Percentiles rank a stretch among this genome's conserved stretches.
Evolutionary conservation across 2,329 filamentous ascomycete genomes (phyloP).

Genomic region (Rutstroemia sp.): DNA sequence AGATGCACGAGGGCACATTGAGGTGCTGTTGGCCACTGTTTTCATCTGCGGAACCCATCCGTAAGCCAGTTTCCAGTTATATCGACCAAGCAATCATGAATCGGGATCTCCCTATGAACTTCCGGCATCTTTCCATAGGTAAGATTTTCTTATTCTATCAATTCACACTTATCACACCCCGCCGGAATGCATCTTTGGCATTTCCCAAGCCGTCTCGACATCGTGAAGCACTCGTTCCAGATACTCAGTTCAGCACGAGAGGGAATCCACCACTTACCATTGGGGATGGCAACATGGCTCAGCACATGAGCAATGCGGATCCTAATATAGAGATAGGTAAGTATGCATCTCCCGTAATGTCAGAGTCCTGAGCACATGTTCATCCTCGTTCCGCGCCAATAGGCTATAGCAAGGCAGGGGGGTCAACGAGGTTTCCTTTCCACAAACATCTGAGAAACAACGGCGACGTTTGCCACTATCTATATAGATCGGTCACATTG

Average conservation of each 20-base stretch:
- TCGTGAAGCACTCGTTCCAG: too few species aligned
- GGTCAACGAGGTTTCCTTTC: neutral
- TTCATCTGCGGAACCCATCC: too few species aligned
- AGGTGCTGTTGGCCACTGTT: too few species aligned
- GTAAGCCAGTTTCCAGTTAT: too few species aligned
- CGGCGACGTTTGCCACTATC: neutral
- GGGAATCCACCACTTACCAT: neutral
- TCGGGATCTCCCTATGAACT: too few species aligned
- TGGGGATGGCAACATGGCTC: neutral
- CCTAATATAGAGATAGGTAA: neutral
- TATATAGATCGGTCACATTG: constrained; percentile 4
- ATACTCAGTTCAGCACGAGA: neutral
- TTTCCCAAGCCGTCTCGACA: too few species aligned
- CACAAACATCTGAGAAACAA: neutral
- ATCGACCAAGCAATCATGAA: too few species aligned
- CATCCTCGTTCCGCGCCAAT: neutral
- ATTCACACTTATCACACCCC: too few species aligned
- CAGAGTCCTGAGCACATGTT: neutral
- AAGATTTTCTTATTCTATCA: too few species aligned
- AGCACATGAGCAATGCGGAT: neutral
- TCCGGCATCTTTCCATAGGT: too few species aligned
- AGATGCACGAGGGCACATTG: too few species aligned
- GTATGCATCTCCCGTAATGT: neutral
- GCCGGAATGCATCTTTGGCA: neutral
- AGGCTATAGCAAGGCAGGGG: neutral